These are phyloP conservation scores for Periconia sp. DNA, from an alignment of 2,329 filamentous ascomycete genomes.

Conservation along the genomic window DNA sequence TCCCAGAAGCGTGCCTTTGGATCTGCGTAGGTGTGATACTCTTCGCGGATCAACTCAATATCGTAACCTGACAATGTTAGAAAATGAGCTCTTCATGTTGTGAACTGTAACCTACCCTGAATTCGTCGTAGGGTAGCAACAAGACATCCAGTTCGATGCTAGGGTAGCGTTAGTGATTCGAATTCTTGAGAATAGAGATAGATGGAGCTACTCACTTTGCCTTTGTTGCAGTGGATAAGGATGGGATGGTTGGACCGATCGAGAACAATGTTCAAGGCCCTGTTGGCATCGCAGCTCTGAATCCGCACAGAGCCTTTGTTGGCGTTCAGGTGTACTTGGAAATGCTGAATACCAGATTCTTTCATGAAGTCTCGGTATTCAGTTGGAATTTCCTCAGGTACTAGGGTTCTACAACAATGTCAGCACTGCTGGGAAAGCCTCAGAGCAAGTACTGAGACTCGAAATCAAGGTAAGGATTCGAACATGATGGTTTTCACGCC, in stretches of 20 bases:
- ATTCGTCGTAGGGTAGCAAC: constrained; percentile 76
- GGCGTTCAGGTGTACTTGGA: constrained; percentile 77
- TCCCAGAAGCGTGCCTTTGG: constrained; percentile 54
- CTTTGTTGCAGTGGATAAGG: constrained; percentile 90
- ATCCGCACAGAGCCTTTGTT: constrained; percentile 70
- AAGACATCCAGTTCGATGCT: constrained; percentile 91
- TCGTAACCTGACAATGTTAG: constrained; percentile 56
- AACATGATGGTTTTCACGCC: constrained; percentile 79
- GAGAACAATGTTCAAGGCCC: constrained; percentile 71
- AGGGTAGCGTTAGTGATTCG: background rate
- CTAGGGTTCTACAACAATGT: constrained; percentile 49
- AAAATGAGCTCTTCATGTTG: background rate
- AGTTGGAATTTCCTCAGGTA: constrained; percentile 51
- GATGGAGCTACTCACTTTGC: constrained; percentile 58
- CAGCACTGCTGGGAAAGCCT: constrained; percentile 30
- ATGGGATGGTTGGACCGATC: constrained; percentile 76
- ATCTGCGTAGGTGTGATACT: constrained; percentile 68
- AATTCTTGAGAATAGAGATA: background rate
- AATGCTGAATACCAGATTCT: constrained; percentile 68
- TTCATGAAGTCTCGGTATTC: constrained; percentile 63
- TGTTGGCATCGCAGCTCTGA: constrained; percentile 58
- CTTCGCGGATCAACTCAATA: constrained; percentile 62
- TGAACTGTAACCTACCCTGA: constrained; percentile 44
- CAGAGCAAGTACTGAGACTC: background rate
- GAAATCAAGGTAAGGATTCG: constrained; percentile 28